Conservation (phyloP, 495 filamentous ascomycete genomes). For the Talaromyces thailandensis region DNA sequence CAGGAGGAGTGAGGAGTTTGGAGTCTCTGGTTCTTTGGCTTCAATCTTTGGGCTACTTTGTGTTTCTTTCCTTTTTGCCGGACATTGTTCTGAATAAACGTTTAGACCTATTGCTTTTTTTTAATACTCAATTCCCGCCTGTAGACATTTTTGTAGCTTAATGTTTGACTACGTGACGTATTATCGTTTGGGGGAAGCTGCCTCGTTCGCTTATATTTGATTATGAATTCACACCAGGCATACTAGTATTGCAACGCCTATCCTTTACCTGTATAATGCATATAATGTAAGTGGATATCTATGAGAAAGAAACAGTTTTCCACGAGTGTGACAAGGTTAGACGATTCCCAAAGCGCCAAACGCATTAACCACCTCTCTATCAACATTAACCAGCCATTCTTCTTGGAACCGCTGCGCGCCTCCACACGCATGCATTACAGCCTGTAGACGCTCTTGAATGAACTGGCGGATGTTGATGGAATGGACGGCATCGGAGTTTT, state of each 20-base stretch:
- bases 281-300: slow-evolving; percentile 6
- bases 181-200: no score
- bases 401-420: slow-evolving; percentile 65
- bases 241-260: neutral
- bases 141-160: neutral
- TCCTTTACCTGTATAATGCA: slow-evolving; percentile 9
- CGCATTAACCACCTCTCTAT: slow-evolving; percentile 62
- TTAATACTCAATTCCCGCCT: neutral
- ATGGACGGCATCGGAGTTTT: slow-evolving; percentile 59
- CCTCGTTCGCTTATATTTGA: no score
- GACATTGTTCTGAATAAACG: neutral
- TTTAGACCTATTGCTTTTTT: neutral
- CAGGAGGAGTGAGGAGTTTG: neutral
- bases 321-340: no score
- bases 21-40: no score
- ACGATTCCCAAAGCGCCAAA: slow-evolving; percentile 52
- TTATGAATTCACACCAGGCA: neutral
- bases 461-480: slow-evolving; percentile 60
- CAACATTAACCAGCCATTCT: slow-evolving; percentile 81
- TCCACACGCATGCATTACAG: slow-evolving; percentile 57
- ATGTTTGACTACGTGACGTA: neutral
- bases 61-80: neutral
- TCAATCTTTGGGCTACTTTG: neutral
- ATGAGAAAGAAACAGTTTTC: slow-evolving; percentile 17
- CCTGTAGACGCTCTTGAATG: slow-evolving; percentile 55